Base-by-base conservation (phyloP, 1,284 basidiomycete species). In the Tilletiopsis washingtonensis region DNA sequence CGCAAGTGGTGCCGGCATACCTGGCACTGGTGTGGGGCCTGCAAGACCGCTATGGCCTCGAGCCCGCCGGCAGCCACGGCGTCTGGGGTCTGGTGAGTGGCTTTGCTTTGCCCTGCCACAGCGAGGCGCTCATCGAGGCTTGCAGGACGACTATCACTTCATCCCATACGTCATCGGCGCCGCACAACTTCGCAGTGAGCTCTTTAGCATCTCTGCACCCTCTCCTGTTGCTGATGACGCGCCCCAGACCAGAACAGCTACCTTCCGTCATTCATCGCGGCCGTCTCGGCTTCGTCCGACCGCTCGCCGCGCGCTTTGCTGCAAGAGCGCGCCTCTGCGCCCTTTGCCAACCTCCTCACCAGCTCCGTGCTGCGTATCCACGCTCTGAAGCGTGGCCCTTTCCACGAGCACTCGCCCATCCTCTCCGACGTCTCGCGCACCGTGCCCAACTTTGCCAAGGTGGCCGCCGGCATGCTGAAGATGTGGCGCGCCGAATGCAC, bases 401-500 rank as follows among this genome's bases (percentile, higher is more conserved):
- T 69, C 27, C 47, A 49, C 20, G 67, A 67, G 54, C 70, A 71
- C 47, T 67, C 59, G 5, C 91, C 93, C 0, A 84, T 96, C 59
- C 77, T 98, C 17, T 78, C 90, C 74, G 84, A 85, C 47, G 88
- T 98, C 46, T 85, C 89, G 1, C 79, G 81, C 1, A 84, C 84
- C 7, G 90, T 97, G 15, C 83, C 84, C 7, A 82, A 81, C 53
- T 99, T 90, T 88, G 75, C 77, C 29, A 97, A 97, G 74, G 87
- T 93, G 17, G 86, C 91, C 69, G 80, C 79, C 4, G 94, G 94
- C 2, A 74, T 97, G 58, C 80, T 89, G 65, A 96, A 94, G 77
- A 97, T 98, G 91, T 98, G 91, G 74, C 81, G 87, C 79, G 90
- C 84, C 14, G 93, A 98, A 74, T 91, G 96, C n/a, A 76, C 96